A percentile compares a stretch with the other conserved stretches of the same genome.
phyloP scores from a whole-genome alignment of 2,329 filamentous ascomycete genomes.

The Elsinoe ampelina region DNA sequence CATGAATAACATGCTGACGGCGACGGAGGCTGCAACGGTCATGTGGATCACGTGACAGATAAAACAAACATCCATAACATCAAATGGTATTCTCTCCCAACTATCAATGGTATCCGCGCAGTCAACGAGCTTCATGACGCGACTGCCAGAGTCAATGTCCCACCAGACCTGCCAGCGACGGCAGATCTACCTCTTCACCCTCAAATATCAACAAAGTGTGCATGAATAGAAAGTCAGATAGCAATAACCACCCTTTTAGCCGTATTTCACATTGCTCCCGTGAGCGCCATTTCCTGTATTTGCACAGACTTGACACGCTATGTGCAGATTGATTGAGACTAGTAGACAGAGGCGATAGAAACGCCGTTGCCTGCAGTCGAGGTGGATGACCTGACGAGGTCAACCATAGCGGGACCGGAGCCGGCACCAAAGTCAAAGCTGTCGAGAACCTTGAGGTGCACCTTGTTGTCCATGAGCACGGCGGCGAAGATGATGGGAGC shows the following conservation, averaged over 20 bases:
- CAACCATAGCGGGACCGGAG: constrained; percentile 28
- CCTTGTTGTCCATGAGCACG: constrained; percentile 49
- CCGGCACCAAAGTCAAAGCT: constrained; percentile 29
- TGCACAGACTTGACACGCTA: not conserved
- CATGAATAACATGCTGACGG: not conserved
- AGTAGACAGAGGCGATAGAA: constrained; percentile 29
- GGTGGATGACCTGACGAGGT: constrained; percentile 27
- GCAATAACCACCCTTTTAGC: not conserved
- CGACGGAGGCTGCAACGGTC: not conserved
- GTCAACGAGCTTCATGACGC: not conserved
- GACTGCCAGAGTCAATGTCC: constrained; percentile 7
- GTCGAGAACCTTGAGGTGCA: constrained; percentile 47
- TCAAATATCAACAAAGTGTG: not conserved
- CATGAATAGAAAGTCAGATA: not conserved
- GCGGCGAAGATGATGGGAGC: constrained; percentile 52
- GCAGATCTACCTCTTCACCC: not conserved
- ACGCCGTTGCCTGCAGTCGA: constrained; percentile 27
- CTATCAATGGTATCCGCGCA: not conserved
- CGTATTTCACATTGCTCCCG: not conserved
- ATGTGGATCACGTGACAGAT: not conserved
- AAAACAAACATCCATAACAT: not conserved
- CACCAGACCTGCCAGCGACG: not conserved
- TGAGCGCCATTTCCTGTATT: not conserved
- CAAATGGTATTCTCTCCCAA: not conserved
- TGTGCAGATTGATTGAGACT: not conserved